Evolutionary conservation across 257 asterid genomes (phyloP).

Genomic region (Fraxinus anomala): DNA sequence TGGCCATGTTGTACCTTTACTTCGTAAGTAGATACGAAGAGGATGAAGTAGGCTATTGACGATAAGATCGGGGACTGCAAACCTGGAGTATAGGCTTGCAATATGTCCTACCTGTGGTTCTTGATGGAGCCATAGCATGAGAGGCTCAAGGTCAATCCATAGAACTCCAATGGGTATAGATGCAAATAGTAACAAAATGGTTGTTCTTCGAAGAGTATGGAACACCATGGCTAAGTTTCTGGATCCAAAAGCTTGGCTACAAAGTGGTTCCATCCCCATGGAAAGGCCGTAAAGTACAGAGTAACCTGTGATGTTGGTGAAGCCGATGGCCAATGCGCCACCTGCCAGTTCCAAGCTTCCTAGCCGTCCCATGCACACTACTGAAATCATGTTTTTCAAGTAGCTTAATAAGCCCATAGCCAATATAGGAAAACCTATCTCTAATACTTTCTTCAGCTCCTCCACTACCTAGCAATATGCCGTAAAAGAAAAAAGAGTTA

Average conservation of each 20-base stretch:
- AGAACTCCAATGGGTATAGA: conserved; percentile 73
- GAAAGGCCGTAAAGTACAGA: conserved; percentile 88
- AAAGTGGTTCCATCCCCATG: conserved; percentile 94
- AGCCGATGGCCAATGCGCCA: conserved; percentile 94
- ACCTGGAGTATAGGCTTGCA: conserved; percentile 72
- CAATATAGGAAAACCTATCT: conserved; percentile 68
- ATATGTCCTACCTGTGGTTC: conserved; percentile 66
- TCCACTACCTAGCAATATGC: conserved; percentile 56
- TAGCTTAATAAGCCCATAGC: conserved; percentile 73
- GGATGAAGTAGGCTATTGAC: conserved; percentile 84
- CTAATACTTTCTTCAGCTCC: conserved; percentile 66
- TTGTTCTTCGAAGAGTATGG: conserved; percentile 68
- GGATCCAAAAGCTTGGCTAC: conserved; percentile 93
- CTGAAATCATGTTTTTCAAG: conserved; percentile 85
- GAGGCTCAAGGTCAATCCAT: conserved; percentile 78
- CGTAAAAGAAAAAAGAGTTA: not conserved
- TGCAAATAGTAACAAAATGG: conserved; percentile 58
- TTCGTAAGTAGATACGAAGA: conserved; percentile 76
- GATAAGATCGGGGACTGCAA: conserved; percentile 80
- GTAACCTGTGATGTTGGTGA: conserved; percentile 93
- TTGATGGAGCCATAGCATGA: conserved; percentile 77
- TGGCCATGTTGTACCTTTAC: conserved; percentile 86
- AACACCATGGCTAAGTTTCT: conserved; percentile 53
- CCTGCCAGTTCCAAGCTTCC: conserved; percentile 94
- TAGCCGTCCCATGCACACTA: conserved; percentile 84